A percentile compares a stretch with the other conserved stretches of the same genome.
Evolutionary conservation across 2,329 filamentous ascomycete species (phyloP).

Genomic region (Monilinia vaccinii-corymbosi): DNA sequence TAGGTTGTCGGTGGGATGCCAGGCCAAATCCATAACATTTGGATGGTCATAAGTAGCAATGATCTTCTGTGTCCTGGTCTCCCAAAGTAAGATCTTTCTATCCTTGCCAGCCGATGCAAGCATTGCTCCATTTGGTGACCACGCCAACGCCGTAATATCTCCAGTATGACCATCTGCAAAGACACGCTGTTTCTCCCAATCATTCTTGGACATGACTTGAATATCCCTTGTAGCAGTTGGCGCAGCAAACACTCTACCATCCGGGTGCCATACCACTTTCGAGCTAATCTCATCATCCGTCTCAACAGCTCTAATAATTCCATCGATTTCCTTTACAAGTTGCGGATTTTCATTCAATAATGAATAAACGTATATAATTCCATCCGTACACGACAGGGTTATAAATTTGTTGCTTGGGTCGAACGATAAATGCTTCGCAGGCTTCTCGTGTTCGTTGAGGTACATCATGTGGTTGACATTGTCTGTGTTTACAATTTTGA

Average conservation of each 20-base stretch:
- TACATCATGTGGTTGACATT: constrained; percentile 70
- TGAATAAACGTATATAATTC: constrained; percentile 83
- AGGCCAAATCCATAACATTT: constrained; percentile 77
- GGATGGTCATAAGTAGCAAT: constrained; percentile 70
- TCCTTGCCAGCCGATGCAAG: constrained; percentile 63
- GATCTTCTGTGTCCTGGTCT: constrained; percentile 76
- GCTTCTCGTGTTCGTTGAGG: constrained; percentile 72
- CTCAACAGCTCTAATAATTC: constrained; percentile 71
- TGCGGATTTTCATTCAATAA: constrained; percentile 69
- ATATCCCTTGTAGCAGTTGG: constrained; percentile 76
- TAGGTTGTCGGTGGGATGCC: constrained; percentile 86
- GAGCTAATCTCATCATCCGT: constrained; percentile 68
- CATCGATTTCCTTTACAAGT: constrained; percentile 75
- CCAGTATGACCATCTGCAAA: constrained; percentile 75
- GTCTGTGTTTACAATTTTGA: constrained; percentile 77
- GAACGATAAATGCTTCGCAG: constrained; percentile 88
- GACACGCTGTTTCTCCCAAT: constrained; percentile 77
- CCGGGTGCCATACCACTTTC: constrained; percentile 81
- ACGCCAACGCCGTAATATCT: constrained; percentile 78
- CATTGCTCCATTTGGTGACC: constrained; percentile 91
- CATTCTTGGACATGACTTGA: constrained; percentile 75
- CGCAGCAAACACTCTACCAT: constrained; percentile 82
- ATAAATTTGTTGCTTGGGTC: constrained; percentile 70
- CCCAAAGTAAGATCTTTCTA: constrained; percentile 72
- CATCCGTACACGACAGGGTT: constrained; percentile 79